Evolutionary conservation across 345 rosid species (phyloP).

Genomic region (Rhodamnia argentea): DNA sequence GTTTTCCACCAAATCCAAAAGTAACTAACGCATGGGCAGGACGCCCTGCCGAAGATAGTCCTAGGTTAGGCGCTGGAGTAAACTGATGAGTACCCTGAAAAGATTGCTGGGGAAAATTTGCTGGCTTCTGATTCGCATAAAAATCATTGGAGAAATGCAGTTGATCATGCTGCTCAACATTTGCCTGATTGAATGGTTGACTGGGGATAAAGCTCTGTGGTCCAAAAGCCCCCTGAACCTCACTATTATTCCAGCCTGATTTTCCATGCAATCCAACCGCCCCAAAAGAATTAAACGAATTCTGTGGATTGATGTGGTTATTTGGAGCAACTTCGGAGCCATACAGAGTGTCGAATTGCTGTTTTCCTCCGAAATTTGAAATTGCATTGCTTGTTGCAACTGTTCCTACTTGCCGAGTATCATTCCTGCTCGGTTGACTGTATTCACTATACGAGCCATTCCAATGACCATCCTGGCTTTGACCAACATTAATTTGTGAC

Average conservation of each 20-base stretch:
- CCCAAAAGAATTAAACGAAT: slow-evolving; percentile 17
- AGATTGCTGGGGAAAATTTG: slow-evolving; percentile 31
- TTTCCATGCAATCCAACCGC: slow-evolving; percentile 23
- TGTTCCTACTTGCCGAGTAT: slow-evolving; percentile 39
- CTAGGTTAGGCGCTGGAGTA: slow-evolving; percentile 38
- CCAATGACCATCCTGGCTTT: slow-evolving; percentile 41
- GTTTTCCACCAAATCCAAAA: slow-evolving; percentile 97
- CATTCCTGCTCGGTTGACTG: slow-evolving; percentile 24
- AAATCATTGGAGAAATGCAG: slow-evolving; percentile 36
- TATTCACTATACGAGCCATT: slow-evolving; percentile 32
- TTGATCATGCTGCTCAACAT: slow-evolving; percentile 37
- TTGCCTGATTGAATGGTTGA: slow-evolving; percentile 40
- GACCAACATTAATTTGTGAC: slow-evolving; percentile 27
- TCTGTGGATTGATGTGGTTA: slow-evolving; percentile 24
- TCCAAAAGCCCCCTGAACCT: slow-evolving; percentile 42
- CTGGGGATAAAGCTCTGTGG: slow-evolving; percentile 30
- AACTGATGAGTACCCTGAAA: slow-evolving; percentile 48
- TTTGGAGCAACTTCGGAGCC: slow-evolving; percentile 25
- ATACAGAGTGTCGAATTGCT: slow-evolving; percentile 29
- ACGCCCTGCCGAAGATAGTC: slow-evolving; percentile 88
- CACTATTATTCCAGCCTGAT: slow-evolving; percentile 22
- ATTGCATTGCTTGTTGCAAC: slow-evolving; percentile 15
- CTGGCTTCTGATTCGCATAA: slow-evolving; percentile 35
- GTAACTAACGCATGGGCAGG: slow-evolving; percentile 85
- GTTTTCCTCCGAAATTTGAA: slow-evolving; percentile 37